Evolutionary conservation across 129 eudicot species (phyloP).

Genomic region (Dittrichia graveolens): DNA sequence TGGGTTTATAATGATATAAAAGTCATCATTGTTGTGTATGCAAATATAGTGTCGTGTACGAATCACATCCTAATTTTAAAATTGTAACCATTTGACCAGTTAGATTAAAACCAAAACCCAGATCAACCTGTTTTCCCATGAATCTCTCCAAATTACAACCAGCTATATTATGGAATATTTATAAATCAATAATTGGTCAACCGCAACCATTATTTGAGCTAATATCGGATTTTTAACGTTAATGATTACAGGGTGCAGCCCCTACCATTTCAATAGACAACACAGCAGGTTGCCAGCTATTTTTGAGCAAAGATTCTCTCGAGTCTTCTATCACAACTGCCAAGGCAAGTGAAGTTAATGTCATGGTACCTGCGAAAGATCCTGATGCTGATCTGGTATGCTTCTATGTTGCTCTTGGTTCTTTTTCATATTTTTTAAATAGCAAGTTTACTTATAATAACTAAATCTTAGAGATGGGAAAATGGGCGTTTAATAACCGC

Average conservation of each 20-base stretch:
- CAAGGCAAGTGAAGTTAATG: conserved; percentile 91
- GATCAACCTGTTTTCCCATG: no score
- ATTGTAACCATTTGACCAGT: no score
- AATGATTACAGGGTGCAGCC: conserved; percentile 66
- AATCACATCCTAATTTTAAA: no score
- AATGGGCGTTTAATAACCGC: neutral
- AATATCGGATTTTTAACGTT: neutral
- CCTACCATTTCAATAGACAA: conserved; percentile 96
- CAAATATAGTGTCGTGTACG: no score
- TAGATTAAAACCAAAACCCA: no score
- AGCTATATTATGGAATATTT: neutral
- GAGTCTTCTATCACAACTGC: conserved; percentile 86
- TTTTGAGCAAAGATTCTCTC: conserved; percentile 79
- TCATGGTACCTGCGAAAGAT: conserved; percentile 71
- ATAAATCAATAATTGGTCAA: neutral
- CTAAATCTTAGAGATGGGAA: neutral
- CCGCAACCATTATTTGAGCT: conserved; percentile 3
- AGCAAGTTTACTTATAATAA: no score
- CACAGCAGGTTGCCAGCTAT: conserved; percentile 89
- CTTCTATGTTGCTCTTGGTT: neutral
- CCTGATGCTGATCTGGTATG: conserved; percentile 88
- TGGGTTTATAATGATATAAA: no score
- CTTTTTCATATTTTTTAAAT: neutral
- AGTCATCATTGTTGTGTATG: no score
- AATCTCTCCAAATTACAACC: no score